These are phyloP conservation scores for Drechslera avenae DNA, from an alignment of 2,329 filamentous ascomycete species.

Conservation along the genomic window DNA sequence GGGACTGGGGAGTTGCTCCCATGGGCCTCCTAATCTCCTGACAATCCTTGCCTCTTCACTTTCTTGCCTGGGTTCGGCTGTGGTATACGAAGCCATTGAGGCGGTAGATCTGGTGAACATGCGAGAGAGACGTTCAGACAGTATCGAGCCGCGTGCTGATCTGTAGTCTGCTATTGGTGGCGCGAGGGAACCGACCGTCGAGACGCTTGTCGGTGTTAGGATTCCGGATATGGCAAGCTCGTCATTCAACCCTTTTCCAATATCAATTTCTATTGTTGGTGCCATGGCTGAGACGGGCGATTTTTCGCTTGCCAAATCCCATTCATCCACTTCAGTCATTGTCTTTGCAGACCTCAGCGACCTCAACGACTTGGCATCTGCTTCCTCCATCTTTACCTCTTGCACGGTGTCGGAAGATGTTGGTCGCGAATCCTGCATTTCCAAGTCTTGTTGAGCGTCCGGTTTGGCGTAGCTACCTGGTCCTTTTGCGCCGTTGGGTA, in stretches of 20 bases:
- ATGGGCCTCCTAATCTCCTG: constrained; percentile 27
- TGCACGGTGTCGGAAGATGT: constrained; percentile 9
- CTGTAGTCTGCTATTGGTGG: neutral
- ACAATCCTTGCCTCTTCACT: constrained; percentile 30
- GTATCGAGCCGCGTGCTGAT: constrained; percentile 9
- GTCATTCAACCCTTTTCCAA: constrained; percentile 4
- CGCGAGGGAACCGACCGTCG: constrained; percentile 2
- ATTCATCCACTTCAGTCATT: constrained; percentile 4
- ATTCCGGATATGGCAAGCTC: neutral
- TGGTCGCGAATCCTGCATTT: constrained; percentile 25
- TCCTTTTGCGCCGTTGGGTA: constrained; percentile 71
- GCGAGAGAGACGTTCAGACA: constrained; percentile 12
- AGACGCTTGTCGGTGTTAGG: constrained; percentile 3
- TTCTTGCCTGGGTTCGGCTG: constrained; percentile 19
- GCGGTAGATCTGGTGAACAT: constrained; percentile 9
- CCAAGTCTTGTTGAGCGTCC: constrained; percentile 15
- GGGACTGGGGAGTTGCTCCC: constrained; percentile 17
- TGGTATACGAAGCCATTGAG: constrained; percentile 1
- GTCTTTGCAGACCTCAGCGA: constrained; percentile 3
- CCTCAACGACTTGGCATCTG: neutral
- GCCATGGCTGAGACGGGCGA: neutral
- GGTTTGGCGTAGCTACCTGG: constrained; percentile 37
- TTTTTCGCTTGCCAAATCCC: constrained; percentile 5
- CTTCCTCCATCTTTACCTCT: neutral
- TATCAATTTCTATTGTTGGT: constrained; percentile 10